A percentile compares a stretch with the other conserved stretches of the same genome.
Evolutionary conservation across 306 rosid genomes (phyloP).

Genomic region (Dalbergia cochinchinensis): DNA sequence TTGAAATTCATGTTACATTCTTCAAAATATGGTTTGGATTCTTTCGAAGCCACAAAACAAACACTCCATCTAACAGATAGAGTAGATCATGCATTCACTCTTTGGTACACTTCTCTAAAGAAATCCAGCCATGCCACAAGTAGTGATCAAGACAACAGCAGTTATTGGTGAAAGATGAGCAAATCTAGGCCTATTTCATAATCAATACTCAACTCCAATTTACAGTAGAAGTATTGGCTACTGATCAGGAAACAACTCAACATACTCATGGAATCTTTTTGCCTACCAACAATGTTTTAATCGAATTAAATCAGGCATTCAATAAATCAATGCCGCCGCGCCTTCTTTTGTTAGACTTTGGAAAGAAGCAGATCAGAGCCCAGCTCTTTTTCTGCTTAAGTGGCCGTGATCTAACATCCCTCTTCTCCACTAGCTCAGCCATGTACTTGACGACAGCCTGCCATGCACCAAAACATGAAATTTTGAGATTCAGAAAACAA

Average conservation of each 20-base stretch:
- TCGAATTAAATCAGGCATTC: constrained; percentile 49
- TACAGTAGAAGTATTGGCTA: constrained; percentile 6
- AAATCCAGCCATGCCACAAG: constrained; percentile 23
- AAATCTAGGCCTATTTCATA: background rate
- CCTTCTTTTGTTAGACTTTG: constrained; percentile 67
- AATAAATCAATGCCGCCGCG: constrained; percentile 48
- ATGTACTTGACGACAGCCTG: constrained; percentile 81
- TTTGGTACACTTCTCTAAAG: background rate
- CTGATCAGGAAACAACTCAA: background rate
- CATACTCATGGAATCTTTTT: constrained; percentile 48
- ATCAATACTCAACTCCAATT: constrained; percentile 27
- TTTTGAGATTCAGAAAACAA: constrained; percentile 6
- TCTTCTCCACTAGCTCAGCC: constrained; percentile 61
- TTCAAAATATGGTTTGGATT: too few relatives aligned
- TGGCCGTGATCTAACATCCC: constrained; percentile 55
- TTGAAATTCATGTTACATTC: too few relatives aligned
- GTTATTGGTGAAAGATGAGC: constrained; percentile 9
- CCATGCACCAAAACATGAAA: constrained; percentile 40
- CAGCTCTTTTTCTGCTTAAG: constrained; percentile 65
- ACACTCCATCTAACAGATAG: background rate
- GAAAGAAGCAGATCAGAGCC: constrained; percentile 65
- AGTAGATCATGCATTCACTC: constrained; percentile 24
- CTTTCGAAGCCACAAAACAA: too few relatives aligned
- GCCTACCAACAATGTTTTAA: constrained; percentile 22
- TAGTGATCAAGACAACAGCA: background rate